These are phyloP conservation scores for Aphanoascus verrucosus DNA, from an alignment of 2,329 filamentous ascomycete genomes.

Conservation along the genomic window DNA sequence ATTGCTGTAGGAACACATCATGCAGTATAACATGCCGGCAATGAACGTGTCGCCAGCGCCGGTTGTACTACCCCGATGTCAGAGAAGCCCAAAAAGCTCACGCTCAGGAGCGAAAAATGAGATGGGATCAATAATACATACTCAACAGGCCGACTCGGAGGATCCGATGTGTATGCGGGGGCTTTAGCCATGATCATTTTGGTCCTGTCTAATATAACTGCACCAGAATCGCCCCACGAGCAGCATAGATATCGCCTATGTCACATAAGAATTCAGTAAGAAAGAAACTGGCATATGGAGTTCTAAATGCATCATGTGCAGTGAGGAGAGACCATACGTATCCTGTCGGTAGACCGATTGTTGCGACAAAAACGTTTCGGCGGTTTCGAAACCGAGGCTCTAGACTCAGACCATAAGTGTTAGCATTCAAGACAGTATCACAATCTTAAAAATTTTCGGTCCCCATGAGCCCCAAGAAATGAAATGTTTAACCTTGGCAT, in stretches of 20 bases:
- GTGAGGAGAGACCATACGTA: background rate
- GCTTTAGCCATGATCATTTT: slow-evolving; percentile 31
- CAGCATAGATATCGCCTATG: slow-evolving; percentile 43
- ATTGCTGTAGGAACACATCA: slow-evolving; percentile 38
- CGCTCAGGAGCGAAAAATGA: background rate
- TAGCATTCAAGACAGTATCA: background rate
- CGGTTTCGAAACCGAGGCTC: no score
- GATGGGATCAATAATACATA: slow-evolving; percentile 34
- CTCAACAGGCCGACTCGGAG: slow-evolving; percentile 45
- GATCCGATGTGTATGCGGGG: slow-evolving; percentile 34
- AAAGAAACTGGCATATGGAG: no score
- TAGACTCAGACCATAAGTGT: no score
- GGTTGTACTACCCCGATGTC: slow-evolving; percentile 44
- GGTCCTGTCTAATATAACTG: slow-evolving; percentile 37
- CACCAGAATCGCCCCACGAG: slow-evolving; percentile 50
- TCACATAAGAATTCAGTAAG: background rate
- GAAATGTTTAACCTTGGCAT: slow-evolving; percentile 51
- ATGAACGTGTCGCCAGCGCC: slow-evolving; percentile 69
- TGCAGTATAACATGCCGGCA: slow-evolving; percentile 56
- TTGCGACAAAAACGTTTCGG: no score
- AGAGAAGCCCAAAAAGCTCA: background rate
- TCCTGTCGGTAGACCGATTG: background rate
- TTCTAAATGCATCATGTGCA: slow-evolving; percentile 40
- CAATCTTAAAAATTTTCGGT: background rate
- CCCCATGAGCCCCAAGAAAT: background rate